Conservation (phyloP, 148 eudicot species). For the Polygonum maritimum region DNA sequence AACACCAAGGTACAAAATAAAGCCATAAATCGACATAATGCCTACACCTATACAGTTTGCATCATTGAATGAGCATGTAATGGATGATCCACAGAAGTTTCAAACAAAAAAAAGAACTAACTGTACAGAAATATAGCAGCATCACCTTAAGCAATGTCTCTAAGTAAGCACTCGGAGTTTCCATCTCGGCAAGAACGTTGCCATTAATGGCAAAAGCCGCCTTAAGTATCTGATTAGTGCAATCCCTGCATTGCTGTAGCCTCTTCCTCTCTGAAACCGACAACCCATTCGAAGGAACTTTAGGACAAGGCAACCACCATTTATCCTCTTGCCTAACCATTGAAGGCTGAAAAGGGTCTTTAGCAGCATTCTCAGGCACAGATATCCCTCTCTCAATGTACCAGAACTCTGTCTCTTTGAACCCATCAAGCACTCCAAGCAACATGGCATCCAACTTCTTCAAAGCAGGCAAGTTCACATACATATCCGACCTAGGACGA, state of each 20-base stretch:
- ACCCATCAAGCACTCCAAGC: conserved; percentile 44
- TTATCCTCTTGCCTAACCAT: conserved; percentile 61
- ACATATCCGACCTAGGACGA: conserved; percentile 16
- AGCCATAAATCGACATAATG: background rate
- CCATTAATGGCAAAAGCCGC: conserved; percentile 93
- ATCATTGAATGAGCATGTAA: background rate
- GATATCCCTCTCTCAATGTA: conserved; percentile 53
- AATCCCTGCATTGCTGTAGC: conserved; percentile 82
- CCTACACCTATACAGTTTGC: background rate
- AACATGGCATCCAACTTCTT: conserved; percentile 22
- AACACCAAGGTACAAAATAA: background rate
- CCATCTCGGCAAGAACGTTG: conserved; percentile 90
- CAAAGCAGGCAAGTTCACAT: conserved; percentile 20
- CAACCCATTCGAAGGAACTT: conserved; percentile 66
- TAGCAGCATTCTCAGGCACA: conserved; percentile 34
- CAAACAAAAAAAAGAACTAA: background rate
- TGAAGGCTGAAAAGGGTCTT: conserved; percentile 20
- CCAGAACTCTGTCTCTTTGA: conserved; percentile 70
- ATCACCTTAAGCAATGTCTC: conserved; percentile 86
- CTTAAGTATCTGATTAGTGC: conserved; percentile 85
- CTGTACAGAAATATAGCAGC: background rate
- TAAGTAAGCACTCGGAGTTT: conserved; percentile 74
- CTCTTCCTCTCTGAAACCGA: conserved; percentile 76
- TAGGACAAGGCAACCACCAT: conserved; percentile 97
- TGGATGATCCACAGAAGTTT: background rate